phyloP scores from a whole-genome alignment of 2,329 filamentous ascomycete species.

The Botrytis porri region DNA sequence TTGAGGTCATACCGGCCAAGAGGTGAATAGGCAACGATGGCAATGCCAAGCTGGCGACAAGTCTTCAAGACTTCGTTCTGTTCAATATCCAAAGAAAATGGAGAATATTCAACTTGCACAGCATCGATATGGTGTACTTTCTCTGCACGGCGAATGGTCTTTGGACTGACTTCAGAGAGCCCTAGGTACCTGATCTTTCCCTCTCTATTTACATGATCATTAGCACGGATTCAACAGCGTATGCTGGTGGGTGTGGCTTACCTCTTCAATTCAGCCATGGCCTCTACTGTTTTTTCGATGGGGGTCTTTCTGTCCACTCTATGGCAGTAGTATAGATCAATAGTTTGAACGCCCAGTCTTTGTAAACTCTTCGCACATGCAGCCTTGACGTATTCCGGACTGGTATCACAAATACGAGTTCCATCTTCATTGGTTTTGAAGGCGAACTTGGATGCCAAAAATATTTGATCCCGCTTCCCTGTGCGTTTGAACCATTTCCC shows the following conservation, averaged over 20 bases:
- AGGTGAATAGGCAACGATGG: conserved; percentile 57
- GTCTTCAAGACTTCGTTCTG: conserved; percentile 50
- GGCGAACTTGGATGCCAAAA: conserved; percentile 53
- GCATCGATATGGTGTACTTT: conserved; percentile 50
- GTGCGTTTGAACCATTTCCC: conserved; percentile 49
- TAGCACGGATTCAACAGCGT: background rate
- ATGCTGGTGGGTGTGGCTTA: background rate
- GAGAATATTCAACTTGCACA: conserved; percentile 54
- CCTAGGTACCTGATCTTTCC: conserved; percentile 59
- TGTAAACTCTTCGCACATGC: conserved; percentile 44
- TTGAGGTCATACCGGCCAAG: conserved; percentile 43
- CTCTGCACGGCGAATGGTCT: conserved; percentile 50
- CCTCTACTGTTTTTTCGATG: conserved; percentile 45
- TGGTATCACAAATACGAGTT: conserved; percentile 36
- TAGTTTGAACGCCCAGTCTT: conserved; percentile 42
- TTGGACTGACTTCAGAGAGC: conserved; percentile 50
- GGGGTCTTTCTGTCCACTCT: conserved; percentile 41
- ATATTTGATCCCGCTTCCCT: conserved; percentile 47
- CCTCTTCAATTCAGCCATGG: conserved; percentile 42
- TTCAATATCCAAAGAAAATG: conserved; percentile 58
- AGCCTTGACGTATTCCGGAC: conserved; percentile 43
- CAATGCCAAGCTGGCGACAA: conserved; percentile 54
- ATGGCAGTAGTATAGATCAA: conserved; percentile 39
- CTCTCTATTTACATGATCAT: conserved; percentile 34
- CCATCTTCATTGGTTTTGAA: conserved; percentile 26